Evolutionary conservation across 768 basidiomycete species (phyloP).

Genomic region (Phylloporus sp.): DNA sequence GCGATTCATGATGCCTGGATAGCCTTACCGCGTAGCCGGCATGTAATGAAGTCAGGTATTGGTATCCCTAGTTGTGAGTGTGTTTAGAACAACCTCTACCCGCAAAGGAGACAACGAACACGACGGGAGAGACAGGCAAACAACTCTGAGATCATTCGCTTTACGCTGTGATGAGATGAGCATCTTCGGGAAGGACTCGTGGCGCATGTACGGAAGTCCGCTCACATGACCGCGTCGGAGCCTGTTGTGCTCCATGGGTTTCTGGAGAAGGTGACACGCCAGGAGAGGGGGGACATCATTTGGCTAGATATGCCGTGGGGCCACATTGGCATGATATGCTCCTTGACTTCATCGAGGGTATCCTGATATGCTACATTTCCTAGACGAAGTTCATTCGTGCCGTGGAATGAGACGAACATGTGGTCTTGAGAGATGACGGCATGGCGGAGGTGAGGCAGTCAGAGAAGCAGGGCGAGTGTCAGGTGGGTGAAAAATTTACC

Average conservation of each 20-base stretch:
- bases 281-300: constrained; percentile 38
- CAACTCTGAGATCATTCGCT: constrained; percentile 53
- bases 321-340: constrained; percentile 59
- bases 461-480: constrained; percentile 12
- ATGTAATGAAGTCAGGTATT: constrained; percentile 61
- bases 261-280: constrained; percentile 59
- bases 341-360: constrained; percentile 55
- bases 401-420: constrained; percentile 65
- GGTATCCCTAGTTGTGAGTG: constrained; percentile 51
- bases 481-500: constrained; percentile 15
- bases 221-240: constrained; percentile 49
- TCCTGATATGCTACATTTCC: constrained; percentile 44
- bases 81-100: constrained; percentile 8
- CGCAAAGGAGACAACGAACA: constrained; percentile 35
- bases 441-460: constrained; percentile 22
- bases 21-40: constrained; percentile 45
- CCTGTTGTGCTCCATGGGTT: constrained; percentile 66
- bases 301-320: constrained; percentile 51
- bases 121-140: constrained; percentile 56
- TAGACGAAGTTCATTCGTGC: constrained; percentile 56
- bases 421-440: constrained; percentile 45
- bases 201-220: neutral
- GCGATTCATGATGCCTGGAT: constrained; percentile 10
- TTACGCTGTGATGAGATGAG: constrained; percentile 42
- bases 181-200: constrained; percentile 1